Evolutionary conservation across 2,329 filamentous ascomycete genomes (phyloP).

Genomic region (Talaromyces marneffei): DNA sequence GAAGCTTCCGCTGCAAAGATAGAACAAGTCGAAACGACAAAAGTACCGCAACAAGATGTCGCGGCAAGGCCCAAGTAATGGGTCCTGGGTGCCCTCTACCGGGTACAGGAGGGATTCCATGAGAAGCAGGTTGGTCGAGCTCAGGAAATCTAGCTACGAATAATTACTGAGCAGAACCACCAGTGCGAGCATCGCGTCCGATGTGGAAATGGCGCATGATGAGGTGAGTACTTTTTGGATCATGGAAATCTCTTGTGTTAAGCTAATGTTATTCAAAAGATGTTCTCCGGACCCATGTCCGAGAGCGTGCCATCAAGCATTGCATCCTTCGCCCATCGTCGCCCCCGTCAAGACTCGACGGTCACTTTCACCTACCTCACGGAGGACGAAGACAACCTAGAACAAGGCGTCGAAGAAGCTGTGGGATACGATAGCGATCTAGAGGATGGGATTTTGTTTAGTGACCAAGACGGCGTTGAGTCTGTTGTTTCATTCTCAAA

Average conservation of each 20-base stretch:
- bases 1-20: background rate
- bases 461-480: constrained; percentile 34
- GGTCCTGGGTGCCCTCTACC: constrained; percentile 19
- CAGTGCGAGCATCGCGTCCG: constrained; percentile 72
- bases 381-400: constrained; percentile 58
- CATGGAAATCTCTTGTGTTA: background rate
- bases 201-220: constrained; percentile 98
- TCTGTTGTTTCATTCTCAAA: constrained; percentile 18
- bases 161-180: background rate
- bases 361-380: constrained; percentile 85
- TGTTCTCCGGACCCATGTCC: constrained; percentile 87
- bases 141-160: background rate
- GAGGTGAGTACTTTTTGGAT: constrained; percentile 66
- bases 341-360: constrained; percentile 72
- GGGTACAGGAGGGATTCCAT: constrained; percentile 32
- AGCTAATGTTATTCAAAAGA: constrained; percentile 32
- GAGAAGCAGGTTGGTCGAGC: constrained; percentile 33
- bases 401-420: constrained; percentile 47
- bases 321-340: constrained; percentile 83
- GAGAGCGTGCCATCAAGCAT: constrained; percentile 94
- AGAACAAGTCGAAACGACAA: background rate
- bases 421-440: constrained; percentile 42
- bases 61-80: constrained; percentile 22
- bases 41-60: constrained; percentile 24
- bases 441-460: constrained; percentile 36